These are phyloP conservation scores for Aspergillus fumigatus DNA, from an alignment of 2,329 filamentous ascomycete species.

Conservation along the genomic window DNA sequence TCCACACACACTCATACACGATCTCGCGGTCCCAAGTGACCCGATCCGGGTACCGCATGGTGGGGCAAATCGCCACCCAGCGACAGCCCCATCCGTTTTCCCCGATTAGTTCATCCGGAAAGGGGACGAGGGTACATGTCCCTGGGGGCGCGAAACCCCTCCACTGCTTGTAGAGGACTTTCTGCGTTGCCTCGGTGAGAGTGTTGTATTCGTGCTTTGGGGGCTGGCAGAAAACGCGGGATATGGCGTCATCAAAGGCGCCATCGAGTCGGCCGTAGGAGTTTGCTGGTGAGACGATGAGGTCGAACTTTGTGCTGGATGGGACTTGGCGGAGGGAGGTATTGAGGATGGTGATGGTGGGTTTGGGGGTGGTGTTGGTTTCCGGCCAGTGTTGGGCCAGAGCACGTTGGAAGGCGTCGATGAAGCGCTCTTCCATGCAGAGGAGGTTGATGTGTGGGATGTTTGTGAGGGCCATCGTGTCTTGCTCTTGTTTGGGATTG, in stretches of 20 bases:
- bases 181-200: constrained; percentile 45
- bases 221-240: constrained; percentile 42
- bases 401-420: constrained; percentile 39
- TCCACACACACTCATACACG: constrained; percentile 53
- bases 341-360: constrained; percentile 35
- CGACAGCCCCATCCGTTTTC: constrained; percentile 40
- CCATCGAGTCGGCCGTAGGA: constrained; percentile 53
- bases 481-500: background rate
- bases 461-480: constrained; percentile 20
- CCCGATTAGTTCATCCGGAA: constrained; percentile 38
- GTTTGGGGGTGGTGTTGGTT: constrained; percentile 25
- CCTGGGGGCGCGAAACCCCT: constrained; percentile 50
- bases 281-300: constrained; percentile 53
- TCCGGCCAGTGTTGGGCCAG: constrained; percentile 28
- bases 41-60: constrained; percentile 46
- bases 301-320: constrained; percentile 38
- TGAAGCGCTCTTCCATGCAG: constrained; percentile 38
- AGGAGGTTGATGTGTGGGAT: constrained; percentile 42
- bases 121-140: constrained; percentile 45
- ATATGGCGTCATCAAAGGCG: constrained; percentile 53
- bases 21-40: constrained; percentile 50
- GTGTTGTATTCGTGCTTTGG: constrained; percentile 43
- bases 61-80: constrained; percentile 50
- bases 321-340: constrained; percentile 39
- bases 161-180: constrained; percentile 43